These are phyloP conservation scores for Candida xiaguanensis DNA, from an alignment of 805 yeast genomes.

Conservation along the genomic window DNA sequence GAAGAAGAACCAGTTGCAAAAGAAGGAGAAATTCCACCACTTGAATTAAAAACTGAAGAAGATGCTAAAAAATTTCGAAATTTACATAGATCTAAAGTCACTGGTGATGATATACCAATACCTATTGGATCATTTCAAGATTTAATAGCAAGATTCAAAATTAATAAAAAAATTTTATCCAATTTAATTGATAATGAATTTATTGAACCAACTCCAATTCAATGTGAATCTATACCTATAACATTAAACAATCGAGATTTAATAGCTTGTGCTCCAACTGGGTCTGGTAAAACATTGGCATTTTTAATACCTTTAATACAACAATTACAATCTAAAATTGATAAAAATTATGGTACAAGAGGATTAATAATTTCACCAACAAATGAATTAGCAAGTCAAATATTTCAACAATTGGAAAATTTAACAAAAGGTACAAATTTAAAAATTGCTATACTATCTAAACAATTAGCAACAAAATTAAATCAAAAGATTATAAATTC, in stretches of 20 bases:
- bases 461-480: slow-evolving; percentile 66
- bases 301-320: slow-evolving; percentile 82
- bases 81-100: slow-evolving; percentile 60
- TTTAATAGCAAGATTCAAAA: slow-evolving; percentile 60
- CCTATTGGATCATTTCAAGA: slow-evolving; percentile 91
- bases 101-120: slow-evolving; percentile 83
- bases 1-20: slow-evolving; percentile 23
- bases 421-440: slow-evolving; percentile 56
- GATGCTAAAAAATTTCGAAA: slow-evolving; percentile 65
- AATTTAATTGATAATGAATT: slow-evolving; percentile 71
- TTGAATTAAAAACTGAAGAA: slow-evolving; percentile 46
- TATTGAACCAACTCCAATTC: slow-evolving; percentile 88
- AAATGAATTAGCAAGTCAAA: slow-evolving; percentile 88
- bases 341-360: slow-evolving; percentile 50
- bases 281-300: slow-evolving; percentile 95
- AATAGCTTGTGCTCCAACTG: slow-evolving; percentile 95
- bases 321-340: slow-evolving; percentile 20
- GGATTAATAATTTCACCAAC: slow-evolving; percentile 91
- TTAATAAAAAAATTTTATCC: slow-evolving; percentile 54
- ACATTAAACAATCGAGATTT: slow-evolving; percentile 69
- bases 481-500: slow-evolving; percentile 55
- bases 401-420: slow-evolving; percentile 60
- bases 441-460: slow-evolving; percentile 62
- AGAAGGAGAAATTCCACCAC: slow-evolving; percentile 33
- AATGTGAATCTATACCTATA: slow-evolving; percentile 83